Evolutionary conservation across 1,284 basidiomycete genomes (phyloP).

Genomic region (Pyrrhoderma noxium): DNA sequence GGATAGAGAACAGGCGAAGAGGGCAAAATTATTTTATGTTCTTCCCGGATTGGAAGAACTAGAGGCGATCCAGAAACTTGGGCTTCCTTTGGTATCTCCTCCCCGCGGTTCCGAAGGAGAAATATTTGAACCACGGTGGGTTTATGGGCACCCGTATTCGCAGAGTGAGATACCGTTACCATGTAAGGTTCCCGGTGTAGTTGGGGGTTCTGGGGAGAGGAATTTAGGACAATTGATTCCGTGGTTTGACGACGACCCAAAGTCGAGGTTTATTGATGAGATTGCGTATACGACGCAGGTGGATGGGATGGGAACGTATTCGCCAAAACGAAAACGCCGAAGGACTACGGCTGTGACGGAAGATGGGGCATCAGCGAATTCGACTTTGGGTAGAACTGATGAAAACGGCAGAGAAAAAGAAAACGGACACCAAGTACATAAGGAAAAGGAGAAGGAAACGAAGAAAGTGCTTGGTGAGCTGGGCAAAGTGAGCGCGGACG

Average conservation of each 20-base stretch:
- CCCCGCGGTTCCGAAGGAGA: neutral
- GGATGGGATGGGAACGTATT: constrained; percentile 43
- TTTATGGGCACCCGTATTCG: constrained; percentile 71
- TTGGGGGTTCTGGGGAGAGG: constrained; percentile 23
- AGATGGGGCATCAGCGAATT: neutral
- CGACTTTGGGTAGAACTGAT: neutral
- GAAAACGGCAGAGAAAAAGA: constrained; percentile 12
- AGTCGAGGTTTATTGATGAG: constrained; percentile 85
- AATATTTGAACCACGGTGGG: constrained; percentile 38
- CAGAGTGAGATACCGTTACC: constrained; percentile 52
- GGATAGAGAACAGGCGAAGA: constrained; percentile 25
- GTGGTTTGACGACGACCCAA: constrained; percentile 88
- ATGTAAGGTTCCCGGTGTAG: constrained; percentile 29
- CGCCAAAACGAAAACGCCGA: constrained; percentile 50
- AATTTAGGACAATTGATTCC: constrained; percentile 76
- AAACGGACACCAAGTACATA: constrained; percentile 28
- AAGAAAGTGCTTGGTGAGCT: constrained; percentile 40
- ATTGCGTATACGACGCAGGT: constrained; percentile 64
- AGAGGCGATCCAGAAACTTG: constrained; percentile 63
- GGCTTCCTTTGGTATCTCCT: constrained; percentile 19
- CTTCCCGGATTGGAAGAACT: constrained; percentile 66
- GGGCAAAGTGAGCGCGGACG: constrained; percentile 51
- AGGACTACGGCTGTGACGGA: constrained; percentile 24
- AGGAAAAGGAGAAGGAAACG: constrained; percentile 30
- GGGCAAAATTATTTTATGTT: constrained; percentile 43